Evolutionary conservation across 202 grass and related monocot genomes (phyloP).

Genomic region (Bolboschoenoplectus hybrid): DNA sequence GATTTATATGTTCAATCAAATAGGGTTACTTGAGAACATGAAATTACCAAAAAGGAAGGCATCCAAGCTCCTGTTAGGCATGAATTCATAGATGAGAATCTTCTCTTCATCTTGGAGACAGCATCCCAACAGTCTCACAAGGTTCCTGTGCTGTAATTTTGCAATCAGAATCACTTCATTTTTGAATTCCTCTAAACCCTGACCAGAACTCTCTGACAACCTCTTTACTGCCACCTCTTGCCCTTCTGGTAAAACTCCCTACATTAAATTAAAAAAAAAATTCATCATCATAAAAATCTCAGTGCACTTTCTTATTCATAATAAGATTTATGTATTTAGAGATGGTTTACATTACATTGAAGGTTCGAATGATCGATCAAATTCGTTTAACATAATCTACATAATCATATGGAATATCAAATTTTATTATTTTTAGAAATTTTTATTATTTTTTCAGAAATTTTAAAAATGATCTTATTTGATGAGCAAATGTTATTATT

Average conservation of each 20-base stretch:
- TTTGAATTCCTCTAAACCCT: conserved; percentile 50
- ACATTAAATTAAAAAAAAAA: not conserved
- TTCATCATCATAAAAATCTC: not conserved
- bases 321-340: not conserved
- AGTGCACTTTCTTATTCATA: not conserved
- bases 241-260: conserved; percentile 45
- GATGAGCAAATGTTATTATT: too few relatives aligned
- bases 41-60: conserved; percentile 43
- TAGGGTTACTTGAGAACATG: not conserved
- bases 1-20: not conserved
- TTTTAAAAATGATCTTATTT: too few relatives aligned
- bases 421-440: too few relatives aligned
- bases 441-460: too few relatives aligned
- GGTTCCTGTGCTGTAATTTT: conserved; percentile 49
- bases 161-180: conserved; percentile 50
- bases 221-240: conserved; percentile 50
- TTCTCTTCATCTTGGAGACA: conserved; percentile 46
- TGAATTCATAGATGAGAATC: conserved; percentile 51
- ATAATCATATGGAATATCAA: too few relatives aligned
- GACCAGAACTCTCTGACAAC: conserved; percentile 42
- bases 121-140: conserved; percentile 45
- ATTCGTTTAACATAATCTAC: too few relatives aligned
- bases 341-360: too few relatives aligned
- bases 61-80: conserved; percentile 51
- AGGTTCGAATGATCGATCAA: too few relatives aligned